Evolutionary conservation across 768 basidiomycete genomes (phyloP), one percentile per base, ranked within the genome.

Genomic region (Mycena latifolia): DNA sequence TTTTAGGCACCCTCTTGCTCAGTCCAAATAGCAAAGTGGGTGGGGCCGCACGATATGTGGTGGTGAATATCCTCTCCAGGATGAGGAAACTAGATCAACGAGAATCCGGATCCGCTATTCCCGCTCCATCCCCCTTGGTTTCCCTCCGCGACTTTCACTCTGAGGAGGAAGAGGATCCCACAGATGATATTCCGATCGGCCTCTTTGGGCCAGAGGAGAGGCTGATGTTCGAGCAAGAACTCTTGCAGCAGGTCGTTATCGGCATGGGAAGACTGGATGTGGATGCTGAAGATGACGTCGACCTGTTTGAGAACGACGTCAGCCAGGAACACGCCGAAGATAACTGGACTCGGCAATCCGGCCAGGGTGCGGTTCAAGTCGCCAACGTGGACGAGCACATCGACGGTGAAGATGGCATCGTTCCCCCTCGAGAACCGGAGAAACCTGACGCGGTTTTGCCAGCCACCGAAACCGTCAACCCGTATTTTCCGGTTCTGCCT

Each of bases 1-100:
- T 98, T 53, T 85, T 99, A 31, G 96, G 94, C 46, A 92, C 93
- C 0, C 82, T 99, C 29, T 85, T 99, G 17, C 88, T 98, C 48
- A 94, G 91, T 74, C 85, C 90, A 28, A 95, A 93, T 71, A 82
- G 86, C 52, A 79, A 85, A 53, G 89, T 98, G 35, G 89, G 91
- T 52, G 89, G 89, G 29, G 84, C 88, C 4, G 88, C 94, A 22
- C 87, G 94, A 66, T 82, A 85, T 54, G 89, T 92, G 3, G 85
- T 98, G 61, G 94, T 96, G 20, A 87, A 93, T 69, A 80, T 97
- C 52, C 82, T 98, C 33, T 83, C 84, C 43, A 85, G 92, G 41
- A 86, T 96, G 65, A 85, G 87, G 65, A 86, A 81, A 55, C 87
- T 87, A 46, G 89, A 92, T 68, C 81, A 84, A 48, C 72, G 65